These are phyloP conservation scores for Hylodesmum podocarpum DNA, from an alignment of 306 rosid genomes.

Conservation along the genomic window DNA sequence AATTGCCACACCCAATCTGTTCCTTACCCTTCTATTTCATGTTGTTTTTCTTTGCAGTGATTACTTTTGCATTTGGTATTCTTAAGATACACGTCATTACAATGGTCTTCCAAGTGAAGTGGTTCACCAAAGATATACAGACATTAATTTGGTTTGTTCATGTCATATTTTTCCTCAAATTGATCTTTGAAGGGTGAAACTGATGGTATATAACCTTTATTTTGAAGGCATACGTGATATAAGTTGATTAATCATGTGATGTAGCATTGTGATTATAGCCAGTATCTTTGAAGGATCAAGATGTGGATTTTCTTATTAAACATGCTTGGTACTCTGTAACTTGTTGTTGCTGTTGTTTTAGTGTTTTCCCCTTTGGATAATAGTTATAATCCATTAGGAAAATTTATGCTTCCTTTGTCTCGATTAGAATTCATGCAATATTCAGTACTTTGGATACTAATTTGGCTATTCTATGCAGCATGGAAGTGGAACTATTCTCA, in stretches of 20 bases:
- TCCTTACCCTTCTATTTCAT: constrained; percentile 15
- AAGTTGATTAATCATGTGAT: not conserved
- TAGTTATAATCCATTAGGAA: not conserved
- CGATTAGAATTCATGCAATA: constrained; percentile 5
- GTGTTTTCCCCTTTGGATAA: not conserved
- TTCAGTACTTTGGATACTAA: not conserved
- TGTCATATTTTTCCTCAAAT: not conserved
- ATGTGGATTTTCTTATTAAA: not conserved
- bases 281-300: constrained; percentile 5
- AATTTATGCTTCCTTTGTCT: constrained; percentile 15
- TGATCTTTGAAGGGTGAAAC: not conserved
- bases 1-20: no score
- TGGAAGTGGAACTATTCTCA: constrained; percentile 9
- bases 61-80: not conserved
- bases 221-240: constrained; percentile 12
- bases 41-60: not conserved
- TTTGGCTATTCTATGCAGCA: constrained; percentile 29
- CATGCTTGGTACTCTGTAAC: not conserved
- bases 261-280: no score
- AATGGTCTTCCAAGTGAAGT: not conserved
- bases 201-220: not conserved
- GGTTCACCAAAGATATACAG: not conserved
- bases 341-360: constrained; percentile 18
- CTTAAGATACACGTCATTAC: not conserved
- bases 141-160: not conserved